Evolutionary conservation across 2,329 filamentous ascomycete genomes (phyloP).

Genomic region (Emergomyces pasteurianus): DNA sequence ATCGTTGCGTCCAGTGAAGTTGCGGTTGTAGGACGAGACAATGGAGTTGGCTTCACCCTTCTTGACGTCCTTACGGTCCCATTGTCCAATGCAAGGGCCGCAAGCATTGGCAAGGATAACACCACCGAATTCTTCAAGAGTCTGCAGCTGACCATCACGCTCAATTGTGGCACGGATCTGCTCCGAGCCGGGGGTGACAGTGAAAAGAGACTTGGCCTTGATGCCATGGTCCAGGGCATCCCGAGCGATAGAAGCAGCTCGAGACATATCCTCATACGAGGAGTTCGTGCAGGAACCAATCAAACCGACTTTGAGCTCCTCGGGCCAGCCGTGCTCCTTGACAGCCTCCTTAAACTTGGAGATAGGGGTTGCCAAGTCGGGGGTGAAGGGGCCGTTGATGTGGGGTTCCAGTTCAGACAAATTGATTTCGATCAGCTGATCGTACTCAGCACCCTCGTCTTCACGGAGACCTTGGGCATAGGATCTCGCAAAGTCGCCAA

Average conservation of each 20-base stretch:
- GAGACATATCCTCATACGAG: conserved; percentile 81
- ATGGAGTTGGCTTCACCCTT: conserved; percentile 96
- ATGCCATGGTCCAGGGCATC: conserved; percentile 86
- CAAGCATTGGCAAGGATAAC: conserved; percentile 93
- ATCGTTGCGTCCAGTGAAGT: conserved; percentile 97
- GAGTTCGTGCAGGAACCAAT: conserved; percentile 98
- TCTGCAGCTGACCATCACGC: conserved; percentile 81
- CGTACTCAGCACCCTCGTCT: conserved; percentile 87
- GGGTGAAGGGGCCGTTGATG: conserved; percentile 98
- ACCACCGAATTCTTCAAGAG: conserved; percentile 91
- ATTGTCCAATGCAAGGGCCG: conserved; percentile 85
- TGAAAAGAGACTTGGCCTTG: conserved; percentile 89
- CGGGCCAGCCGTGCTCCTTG: conserved; percentile 89
- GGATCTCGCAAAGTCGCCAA: conserved; percentile 75
- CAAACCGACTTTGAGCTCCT: conserved; percentile 90
- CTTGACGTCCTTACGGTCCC: conserved; percentile 86
- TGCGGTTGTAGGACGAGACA: conserved; percentile 98
- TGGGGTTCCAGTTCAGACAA: conserved; percentile 89
- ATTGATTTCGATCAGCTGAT: conserved; percentile 93
- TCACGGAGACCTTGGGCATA: conserved; percentile 79
- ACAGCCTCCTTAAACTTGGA: conserved; percentile 94
- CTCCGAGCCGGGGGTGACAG: conserved; percentile 91
- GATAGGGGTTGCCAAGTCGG: conserved; percentile 93
- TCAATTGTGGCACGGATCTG: conserved; percentile 91
- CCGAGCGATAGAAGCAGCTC: conserved; percentile 78